These are phyloP conservation scores for Cytospora leucostoma DNA, from an alignment of 2,329 filamentous ascomycete species.

Conservation along the genomic window DNA sequence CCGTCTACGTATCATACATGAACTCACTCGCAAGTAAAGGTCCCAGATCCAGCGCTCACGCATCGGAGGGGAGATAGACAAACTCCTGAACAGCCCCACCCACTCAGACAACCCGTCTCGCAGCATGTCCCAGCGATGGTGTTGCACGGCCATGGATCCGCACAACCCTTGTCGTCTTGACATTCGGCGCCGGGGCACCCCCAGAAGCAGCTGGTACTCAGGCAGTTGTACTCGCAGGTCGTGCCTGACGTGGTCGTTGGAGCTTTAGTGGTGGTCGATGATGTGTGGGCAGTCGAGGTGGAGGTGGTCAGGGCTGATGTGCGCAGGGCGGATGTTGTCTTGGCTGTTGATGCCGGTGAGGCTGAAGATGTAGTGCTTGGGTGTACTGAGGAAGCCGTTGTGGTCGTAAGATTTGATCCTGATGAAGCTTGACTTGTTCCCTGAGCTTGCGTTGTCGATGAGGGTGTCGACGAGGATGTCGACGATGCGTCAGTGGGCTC, in stretches of 20 bases:
- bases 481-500: too few species aligned
- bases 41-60: neutral
- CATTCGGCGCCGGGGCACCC: neutral
- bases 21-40: too few species aligned
- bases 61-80: conserved; percentile 25
- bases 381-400: too few species aligned
- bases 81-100: neutral
- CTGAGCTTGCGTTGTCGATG: too few species aligned
- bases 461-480: too few species aligned
- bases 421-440: too few species aligned
- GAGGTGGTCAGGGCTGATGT: too few species aligned
- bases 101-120: neutral
- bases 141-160: neutral
- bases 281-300: neutral
- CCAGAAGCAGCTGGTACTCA: neutral
- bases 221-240: conserved; percentile 20
- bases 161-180: neutral
- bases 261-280: neutral
- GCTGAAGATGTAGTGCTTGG: too few species aligned
- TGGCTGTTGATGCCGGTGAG: too few species aligned
- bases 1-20: too few species aligned
- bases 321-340: too few species aligned
- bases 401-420: too few species aligned
- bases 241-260: neutral
- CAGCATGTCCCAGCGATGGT: neutral